phyloP scores from a whole-genome alignment of 169 alveolate species.

The Cryptosporidium bovis region DNA sequence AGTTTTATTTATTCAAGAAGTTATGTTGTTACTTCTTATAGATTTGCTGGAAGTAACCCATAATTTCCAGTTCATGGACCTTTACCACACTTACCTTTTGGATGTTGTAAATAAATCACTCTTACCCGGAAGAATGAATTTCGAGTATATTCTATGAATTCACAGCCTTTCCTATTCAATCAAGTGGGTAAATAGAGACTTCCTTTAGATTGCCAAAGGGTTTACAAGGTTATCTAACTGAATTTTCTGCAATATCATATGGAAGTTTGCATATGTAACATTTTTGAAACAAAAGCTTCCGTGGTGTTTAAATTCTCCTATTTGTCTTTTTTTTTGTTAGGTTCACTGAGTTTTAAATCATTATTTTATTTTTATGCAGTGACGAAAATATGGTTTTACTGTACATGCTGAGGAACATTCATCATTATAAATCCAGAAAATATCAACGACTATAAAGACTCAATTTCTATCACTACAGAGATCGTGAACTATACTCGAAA shows the following conservation, averaged over 20 bases:
- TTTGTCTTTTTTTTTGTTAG: neutral
- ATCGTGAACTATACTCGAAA: neutral
- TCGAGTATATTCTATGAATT: slow-evolving; percentile 75
- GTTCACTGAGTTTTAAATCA: neutral
- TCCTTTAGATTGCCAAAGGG: slow-evolving; percentile 77
- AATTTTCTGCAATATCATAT: slow-evolving; percentile 75
- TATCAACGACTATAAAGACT: neutral
- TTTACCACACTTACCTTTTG: slow-evolving; percentile 64
- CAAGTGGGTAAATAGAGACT: slow-evolving; percentile 74
- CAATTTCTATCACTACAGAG: neutral
- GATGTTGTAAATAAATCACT: slow-evolving; percentile 75
- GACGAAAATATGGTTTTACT: slow-evolving; percentile 33
- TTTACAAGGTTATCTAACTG: slow-evolving; percentile 70
- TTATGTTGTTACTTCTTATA: slow-evolving; percentile 11
- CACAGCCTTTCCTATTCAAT: slow-evolving; percentile 77
- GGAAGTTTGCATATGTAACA: slow-evolving; percentile 76
- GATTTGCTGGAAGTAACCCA: slow-evolving; percentile 76
- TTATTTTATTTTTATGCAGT: neutral
- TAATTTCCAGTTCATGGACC: slow-evolving; percentile 74
- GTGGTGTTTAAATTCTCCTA: neutral
- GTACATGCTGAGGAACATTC: slow-evolving; percentile 31
- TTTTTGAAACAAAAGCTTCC: slow-evolving; percentile 66
- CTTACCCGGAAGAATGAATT: slow-evolving; percentile 75
- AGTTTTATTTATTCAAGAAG: slow-evolving; percentile 71
- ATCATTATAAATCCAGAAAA: neutral